Evolutionary conservation across 2,329 filamentous ascomycete species (phyloP), one percentile per base, ranked within the genome.

Genomic region (Cercospora sesami): DNA sequence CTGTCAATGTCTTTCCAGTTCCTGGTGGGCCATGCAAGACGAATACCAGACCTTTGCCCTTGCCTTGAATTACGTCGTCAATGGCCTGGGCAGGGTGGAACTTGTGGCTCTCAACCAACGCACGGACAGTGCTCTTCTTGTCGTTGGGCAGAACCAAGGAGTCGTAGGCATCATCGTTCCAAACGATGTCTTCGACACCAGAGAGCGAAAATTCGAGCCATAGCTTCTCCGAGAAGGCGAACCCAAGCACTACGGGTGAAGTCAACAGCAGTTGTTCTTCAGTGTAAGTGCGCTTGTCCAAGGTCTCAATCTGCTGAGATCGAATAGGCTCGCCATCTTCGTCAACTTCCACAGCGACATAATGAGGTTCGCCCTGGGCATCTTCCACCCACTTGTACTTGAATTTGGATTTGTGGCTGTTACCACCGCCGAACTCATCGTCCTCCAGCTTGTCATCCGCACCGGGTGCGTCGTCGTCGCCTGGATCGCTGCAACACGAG

Each of bases 201-300:
- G 90, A 91, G 21, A 97, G 89, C 0, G 89, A 89, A 74, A 97
- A 93, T 77, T 97, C 92, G 0, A 96, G 86, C 94, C 93, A 97
- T 9, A 92, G 83, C 80, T 96, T 97, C 79, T 96, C 92, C 0
- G 87, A 88, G 78, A 97, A 96, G 0, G 92, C 88, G 74, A 96
- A 97, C 0, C 93, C 94, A 1, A 96, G 85, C 0, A 96, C 91
- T 0, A 96, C 89, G 0, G 93, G 91, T 1, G 91, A 94, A 1
- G 93, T 89, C 60, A 96, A 90, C 5, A 97, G 83, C 26, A 95
- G 90, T 73, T 97, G 91, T 69, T 96, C 92, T 60, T 95, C 91
- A 0, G 86, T 91, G 77, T 95, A 94, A 21, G 68, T 68, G 73
- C 68, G 71, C 63, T 65, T 74, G 2, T 81, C 79, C 21, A 90